These are phyloP conservation scores for Scheffersomyces quercinus DNA, from an alignment of 1,139 yeast species.

Conservation along the genomic window DNA sequence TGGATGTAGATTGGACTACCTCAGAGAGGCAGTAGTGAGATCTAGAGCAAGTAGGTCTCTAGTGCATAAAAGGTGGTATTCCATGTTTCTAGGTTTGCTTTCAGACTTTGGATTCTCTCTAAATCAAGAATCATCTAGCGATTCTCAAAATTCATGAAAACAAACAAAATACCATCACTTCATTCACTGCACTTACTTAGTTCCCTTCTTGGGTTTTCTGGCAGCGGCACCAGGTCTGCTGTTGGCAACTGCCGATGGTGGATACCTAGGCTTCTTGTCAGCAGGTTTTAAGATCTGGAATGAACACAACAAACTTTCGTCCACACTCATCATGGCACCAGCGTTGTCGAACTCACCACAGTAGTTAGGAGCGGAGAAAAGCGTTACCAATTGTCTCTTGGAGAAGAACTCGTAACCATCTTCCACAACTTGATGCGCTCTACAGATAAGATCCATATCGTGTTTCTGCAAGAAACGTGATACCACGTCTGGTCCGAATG, in stretches of 20 bases:
- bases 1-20: neutral
- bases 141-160: too few relatives aligned
- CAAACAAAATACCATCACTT: neutral
- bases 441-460: slow-evolving; percentile 94
- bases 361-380: slow-evolving; percentile 95
- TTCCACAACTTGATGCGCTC: slow-evolving; percentile 98
- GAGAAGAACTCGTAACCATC: slow-evolving; percentile 98
- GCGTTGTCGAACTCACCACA: slow-evolving; percentile 99
- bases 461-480: slow-evolving; percentile 91
- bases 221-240: slow-evolving; percentile 66
- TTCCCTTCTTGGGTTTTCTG: slow-evolving; percentile 67
- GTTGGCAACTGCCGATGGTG: slow-evolving; percentile 53
- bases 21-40: too few relatives aligned
- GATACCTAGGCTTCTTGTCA: slow-evolving; percentile 80
- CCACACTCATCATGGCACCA: slow-evolving; percentile 99
- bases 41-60: too few relatives aligned
- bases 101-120: too few relatives aligned
- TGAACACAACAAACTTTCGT: slow-evolving; percentile 91
- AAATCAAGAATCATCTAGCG: too few relatives aligned
- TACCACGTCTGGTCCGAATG: slow-evolving; percentile 97
- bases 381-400: slow-evolving; percentile 91
- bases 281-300: slow-evolving; percentile 98
- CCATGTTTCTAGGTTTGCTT: too few relatives aligned
- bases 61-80: too few relatives aligned
- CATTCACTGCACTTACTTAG: slow-evolving; percentile 34